Evolutionary conservation across 768 basidiomycete genomes (phyloP).

Genomic region (Hortiboletus flavorubellus): DNA sequence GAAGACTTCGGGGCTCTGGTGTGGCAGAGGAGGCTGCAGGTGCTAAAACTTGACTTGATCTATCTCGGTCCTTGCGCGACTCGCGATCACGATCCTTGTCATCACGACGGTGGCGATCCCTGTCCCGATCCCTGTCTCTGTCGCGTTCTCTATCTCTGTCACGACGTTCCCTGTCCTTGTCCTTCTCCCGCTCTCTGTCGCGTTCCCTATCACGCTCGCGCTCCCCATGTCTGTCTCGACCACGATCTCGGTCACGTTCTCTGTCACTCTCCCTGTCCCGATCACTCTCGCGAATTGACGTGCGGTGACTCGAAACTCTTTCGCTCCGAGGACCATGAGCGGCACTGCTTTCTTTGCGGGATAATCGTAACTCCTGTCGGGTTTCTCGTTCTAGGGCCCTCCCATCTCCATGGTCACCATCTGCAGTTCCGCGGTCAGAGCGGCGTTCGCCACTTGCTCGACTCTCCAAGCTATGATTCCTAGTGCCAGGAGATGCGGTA

Average conservation of each 20-base stretch:
- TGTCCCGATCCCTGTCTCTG: slow-evolving; percentile 41
- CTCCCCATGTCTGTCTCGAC: slow-evolving; percentile 45
- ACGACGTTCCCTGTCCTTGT: slow-evolving; percentile 39
- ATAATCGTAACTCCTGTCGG: slow-evolving; percentile 43
- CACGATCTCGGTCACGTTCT: slow-evolving; percentile 47
- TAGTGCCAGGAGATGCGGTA: slow-evolving; percentile 62
- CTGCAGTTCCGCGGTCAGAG: slow-evolving; percentile 46
- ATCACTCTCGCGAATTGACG: slow-evolving; percentile 29
- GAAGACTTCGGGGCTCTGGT: slow-evolving; percentile 53
- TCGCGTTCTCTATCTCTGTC: slow-evolving; percentile 49
- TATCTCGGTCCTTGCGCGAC: slow-evolving; percentile 58
- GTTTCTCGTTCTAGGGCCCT: slow-evolving; percentile 51
- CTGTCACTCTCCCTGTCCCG: slow-evolving; percentile 44
- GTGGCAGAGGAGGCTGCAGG: slow-evolving; percentile 29
- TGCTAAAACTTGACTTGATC: slow-evolving; percentile 33
- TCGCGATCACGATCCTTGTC: slow-evolving; percentile 66
- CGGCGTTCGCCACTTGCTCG: slow-evolving; percentile 67
- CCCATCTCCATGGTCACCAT: slow-evolving; percentile 48
- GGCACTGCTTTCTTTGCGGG: slow-evolving; percentile 44
- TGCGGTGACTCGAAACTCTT: slow-evolving; percentile 43
- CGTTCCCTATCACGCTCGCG: slow-evolving; percentile 47
- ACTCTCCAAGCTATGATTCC: slow-evolving; percentile 70
- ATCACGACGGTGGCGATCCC: slow-evolving; percentile 51
- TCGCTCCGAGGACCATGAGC: slow-evolving; percentile 52
- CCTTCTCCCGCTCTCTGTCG: slow-evolving; percentile 37